Evolutionary conservation across 1,139 yeast genomes (phyloP), one percentile per base, ranked within the genome.

Genomic region (Magnusiomyces paraingens): DNA sequence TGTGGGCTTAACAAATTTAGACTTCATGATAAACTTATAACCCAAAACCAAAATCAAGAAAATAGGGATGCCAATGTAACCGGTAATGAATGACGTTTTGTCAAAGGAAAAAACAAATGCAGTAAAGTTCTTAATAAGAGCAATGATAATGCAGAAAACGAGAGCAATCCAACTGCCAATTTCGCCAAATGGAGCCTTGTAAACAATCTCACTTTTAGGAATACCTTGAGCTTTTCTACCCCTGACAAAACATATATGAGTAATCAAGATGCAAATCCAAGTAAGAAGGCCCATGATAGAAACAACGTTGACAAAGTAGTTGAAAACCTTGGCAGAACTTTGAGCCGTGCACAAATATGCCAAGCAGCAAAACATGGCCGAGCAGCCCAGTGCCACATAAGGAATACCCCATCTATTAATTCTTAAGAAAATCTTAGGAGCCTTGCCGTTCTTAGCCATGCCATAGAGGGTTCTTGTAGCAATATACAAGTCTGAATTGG

Each of bases 21-120:
- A 77, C 68, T 77, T 82, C 69, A 71, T 69, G 59, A 72, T 62
- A 48, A 83, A 12, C 70, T 84, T 85, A 74, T 82, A 84, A 10
- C 85, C 88, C 57, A 78, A 63, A 61, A 72, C 77, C 61, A 79
- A 73, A 50, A 80, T 67, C 44, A 83, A 52, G 62, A 78, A 86
- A 26, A 84, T 81, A 38, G 93, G 93, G 54, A 86, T 75, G 51
- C 87, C 87, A 65, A 86, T 83, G 72, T 86, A 86, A 50, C 91
- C 90, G 44, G 93, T 84, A 64, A 86, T 83, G 64, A 86, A 85
- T 38, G 74, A 72, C 70, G 77, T 81, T 71, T 78, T 82, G 65
- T 76, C 79, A 68, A 83, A 83, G 1, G 66, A 67, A 52, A 72
- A 70, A 62, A 85, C 72, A 71, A 85, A 84, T 3, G 81, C 90